phyloP scores from a whole-genome alignment of 2,329 filamentous ascomycete species.

The Exophiala sp. region DNA sequence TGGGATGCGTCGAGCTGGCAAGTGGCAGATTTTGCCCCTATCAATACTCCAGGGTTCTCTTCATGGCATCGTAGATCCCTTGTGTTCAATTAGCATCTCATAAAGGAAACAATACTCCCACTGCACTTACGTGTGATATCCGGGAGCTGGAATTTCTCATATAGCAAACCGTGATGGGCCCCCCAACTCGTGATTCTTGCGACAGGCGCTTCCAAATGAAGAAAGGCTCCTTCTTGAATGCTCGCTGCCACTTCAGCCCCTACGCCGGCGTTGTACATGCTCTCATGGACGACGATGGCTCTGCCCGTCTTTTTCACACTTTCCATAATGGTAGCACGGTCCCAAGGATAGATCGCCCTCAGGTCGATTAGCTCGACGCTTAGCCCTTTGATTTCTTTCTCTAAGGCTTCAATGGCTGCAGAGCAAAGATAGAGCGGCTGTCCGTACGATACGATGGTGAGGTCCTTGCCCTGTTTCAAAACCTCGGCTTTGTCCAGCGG shows the following conservation, averaged over 20 bases:
- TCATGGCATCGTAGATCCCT: conserved; percentile 66
- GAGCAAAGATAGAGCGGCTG: conserved; percentile 82
- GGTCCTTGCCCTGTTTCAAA: conserved; percentile 68
- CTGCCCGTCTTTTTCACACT: conserved; percentile 84
- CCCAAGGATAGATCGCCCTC: conserved; percentile 86
- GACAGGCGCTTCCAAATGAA: conserved; percentile 78
- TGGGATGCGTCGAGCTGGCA: not conserved
- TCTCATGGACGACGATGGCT: conserved; percentile 84
- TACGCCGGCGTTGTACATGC: conserved; percentile 83
- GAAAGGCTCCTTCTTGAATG: conserved; percentile 80
- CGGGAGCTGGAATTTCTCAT: conserved; percentile 74
- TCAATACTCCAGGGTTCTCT: conserved; percentile 60
- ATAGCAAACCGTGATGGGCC: conserved; percentile 72
- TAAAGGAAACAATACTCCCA: not conserved
- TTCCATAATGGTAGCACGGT: conserved; percentile 68
- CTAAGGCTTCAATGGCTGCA: conserved; percentile 66
- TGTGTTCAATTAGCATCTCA: conserved; percentile 1
- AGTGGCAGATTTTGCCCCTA: not conserved
- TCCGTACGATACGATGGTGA: conserved; percentile 84
- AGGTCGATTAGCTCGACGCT: conserved; percentile 81
- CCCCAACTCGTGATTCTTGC: conserved; percentile 83
- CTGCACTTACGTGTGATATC: conserved; percentile 73
- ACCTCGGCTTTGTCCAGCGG: conserved; percentile 81
- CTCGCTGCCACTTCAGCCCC: conserved; percentile 84
- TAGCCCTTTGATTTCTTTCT: conserved; percentile 64